Evolutionary conservation across 148 eudicot genomes (phyloP).

Genomic region (Chenopodium suecicum): DNA sequence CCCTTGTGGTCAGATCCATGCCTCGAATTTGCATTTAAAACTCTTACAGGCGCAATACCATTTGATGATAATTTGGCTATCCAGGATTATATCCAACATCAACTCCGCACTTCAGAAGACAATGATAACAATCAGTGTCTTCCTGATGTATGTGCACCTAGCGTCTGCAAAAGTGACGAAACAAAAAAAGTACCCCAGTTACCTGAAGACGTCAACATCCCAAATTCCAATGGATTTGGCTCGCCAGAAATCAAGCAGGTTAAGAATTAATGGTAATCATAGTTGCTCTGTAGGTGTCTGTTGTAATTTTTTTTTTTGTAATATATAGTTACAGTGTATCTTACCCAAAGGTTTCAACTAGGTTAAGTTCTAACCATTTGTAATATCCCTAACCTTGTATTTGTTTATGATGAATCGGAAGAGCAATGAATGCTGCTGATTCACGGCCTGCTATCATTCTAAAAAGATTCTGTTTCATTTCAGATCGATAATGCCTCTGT

Average conservation of each 20-base stretch:
- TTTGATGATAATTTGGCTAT: constrained; percentile 53
- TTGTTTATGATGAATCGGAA: constrained; percentile 7
- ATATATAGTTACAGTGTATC: constrained; percentile 7
- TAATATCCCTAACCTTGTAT: constrained; percentile 9
- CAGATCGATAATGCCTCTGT: background rate
- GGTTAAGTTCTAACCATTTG: constrained; percentile 30
- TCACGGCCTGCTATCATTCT: background rate
- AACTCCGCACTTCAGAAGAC: constrained; percentile 31
- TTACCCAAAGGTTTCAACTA: constrained; percentile 17
- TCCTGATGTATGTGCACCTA: constrained; percentile 24
- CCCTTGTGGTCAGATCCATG: constrained; percentile 73
- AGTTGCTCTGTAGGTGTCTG: constrained; percentile 2
- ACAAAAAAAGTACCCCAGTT: constrained; percentile 18
- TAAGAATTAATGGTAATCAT: constrained; percentile 7
- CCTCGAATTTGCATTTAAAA: constrained; percentile 75
- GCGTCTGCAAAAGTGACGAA: constrained; percentile 25
- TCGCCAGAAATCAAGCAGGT: constrained; percentile 29
- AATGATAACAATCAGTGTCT: constrained; percentile 11
- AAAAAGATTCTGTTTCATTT: background rate
- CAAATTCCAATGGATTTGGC: constrained; percentile 24
- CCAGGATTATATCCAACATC: constrained; percentile 46
- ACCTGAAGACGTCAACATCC: constrained; percentile 27
- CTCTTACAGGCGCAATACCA: constrained; percentile 78
- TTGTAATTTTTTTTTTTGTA: constrained; percentile 20
- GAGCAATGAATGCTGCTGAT: background rate